Base-by-base conservation (phyloP, 2,329 filamentous ascomycete species). In the Fusarium buharicum region DNA sequence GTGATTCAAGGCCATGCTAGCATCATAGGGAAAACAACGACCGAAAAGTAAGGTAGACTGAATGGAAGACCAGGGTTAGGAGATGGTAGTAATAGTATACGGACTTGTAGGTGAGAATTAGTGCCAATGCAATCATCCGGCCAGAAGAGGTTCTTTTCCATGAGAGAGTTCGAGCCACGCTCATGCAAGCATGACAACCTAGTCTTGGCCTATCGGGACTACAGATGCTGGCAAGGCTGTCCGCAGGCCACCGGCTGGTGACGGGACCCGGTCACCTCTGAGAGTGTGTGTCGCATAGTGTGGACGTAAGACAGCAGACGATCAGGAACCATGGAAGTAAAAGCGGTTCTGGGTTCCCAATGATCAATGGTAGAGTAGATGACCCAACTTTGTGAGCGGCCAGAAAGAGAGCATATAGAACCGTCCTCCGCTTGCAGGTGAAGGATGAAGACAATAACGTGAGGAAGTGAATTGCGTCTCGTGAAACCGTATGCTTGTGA, bases 201-300 rank as follows among this genome's bases (percentile, higher is more conserved):
- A 24, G 22, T 24, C 22, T 24, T 24, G 22, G 22, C 22, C 22
- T 24, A 69, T 66, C 40, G 37, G 48, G 55, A 31, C 31, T 62
- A 50, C 59, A 68, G 59, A 39, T 41, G 34, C 39, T 54, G 56
- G 55, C 60, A 60, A 67, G 58, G 66, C 60, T 68, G 59, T 24
- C 36, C 28, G 39, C 50, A 55, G 59, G 44, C 40, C 33, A 54
- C 49, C 31, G 34, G 56, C 51, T 38, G 62, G 51, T 57, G 55
- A 62, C 36, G 34, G 39, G 37, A 31, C 38, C 46, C 39, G 50
- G 57, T 40, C 47, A 59, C 30, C 31, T 27, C 14, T 41, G 28
- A 28, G 27, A 10, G 27, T 28, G 27, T 28, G 27, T 28, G 27
- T 22, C 6, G 20, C 20, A 22, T n/a, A n/a, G n/a, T n/a, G n/a